These are phyloP conservation scores for Phytophthora vignae DNA, from an alignment of 352 stramenopile species.

Conservation along the genomic window DNA sequence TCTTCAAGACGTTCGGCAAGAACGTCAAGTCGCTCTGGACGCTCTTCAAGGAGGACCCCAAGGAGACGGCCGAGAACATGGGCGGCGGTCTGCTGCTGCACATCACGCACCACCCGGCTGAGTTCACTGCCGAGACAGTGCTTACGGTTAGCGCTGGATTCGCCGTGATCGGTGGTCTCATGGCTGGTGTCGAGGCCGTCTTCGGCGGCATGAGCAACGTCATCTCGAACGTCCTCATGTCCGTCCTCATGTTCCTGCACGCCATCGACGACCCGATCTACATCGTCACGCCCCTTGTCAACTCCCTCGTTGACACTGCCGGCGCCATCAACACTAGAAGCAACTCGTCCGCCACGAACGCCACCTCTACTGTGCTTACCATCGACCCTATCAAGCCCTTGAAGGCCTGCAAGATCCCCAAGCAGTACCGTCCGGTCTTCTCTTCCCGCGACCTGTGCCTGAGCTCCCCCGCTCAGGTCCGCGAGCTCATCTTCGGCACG, in stretches of 20 bases:
- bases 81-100: slow-evolving; percentile 32
- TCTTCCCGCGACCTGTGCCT: slow-evolving; percentile 38
- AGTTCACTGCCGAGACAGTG: slow-evolving; percentile 36
- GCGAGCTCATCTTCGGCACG: slow-evolving; percentile 33
- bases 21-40: slow-evolving; percentile 27
- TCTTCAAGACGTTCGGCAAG: slow-evolving; percentile 25
- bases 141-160: slow-evolving; percentile 25
- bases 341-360: not conserved
- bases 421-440: slow-evolving; percentile 25
- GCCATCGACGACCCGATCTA: slow-evolving; percentile 28
- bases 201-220: slow-evolving; percentile 32
- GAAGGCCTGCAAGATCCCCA: slow-evolving; percentile 23
- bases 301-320: slow-evolving; percentile 25
- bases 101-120: slow-evolving; percentile 30
- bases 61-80: not conserved
- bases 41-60: slow-evolving; percentile 30
- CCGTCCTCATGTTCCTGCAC: slow-evolving; percentile 38
- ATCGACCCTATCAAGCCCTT: slow-evolving; percentile 19
- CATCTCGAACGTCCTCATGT: slow-evolving; percentile 24
- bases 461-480: slow-evolving; percentile 15
- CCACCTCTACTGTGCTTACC: slow-evolving; percentile 3
- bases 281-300: slow-evolving; percentile 19
- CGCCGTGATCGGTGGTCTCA: slow-evolving; percentile 31
- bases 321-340: not conserved
- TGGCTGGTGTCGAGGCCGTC: slow-evolving; percentile 23